These are phyloP conservation scores for Schizothecium vesticola DNA, from an alignment of 495 filamentous ascomycete species.

Conservation along the genomic window DNA sequence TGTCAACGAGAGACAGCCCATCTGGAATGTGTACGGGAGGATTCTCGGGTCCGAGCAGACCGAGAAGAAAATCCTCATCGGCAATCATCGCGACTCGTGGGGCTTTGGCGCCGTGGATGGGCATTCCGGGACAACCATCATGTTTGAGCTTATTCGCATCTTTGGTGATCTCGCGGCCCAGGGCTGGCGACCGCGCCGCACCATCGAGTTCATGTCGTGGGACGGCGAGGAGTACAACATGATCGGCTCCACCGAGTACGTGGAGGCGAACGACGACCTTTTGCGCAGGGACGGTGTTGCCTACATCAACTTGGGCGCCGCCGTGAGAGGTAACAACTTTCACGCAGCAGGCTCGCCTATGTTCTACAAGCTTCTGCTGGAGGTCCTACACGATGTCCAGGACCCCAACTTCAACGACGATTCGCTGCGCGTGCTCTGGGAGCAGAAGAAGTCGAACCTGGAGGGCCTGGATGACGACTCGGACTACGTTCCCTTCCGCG, in stretches of 20 bases:
- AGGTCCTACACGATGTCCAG: slow-evolving; percentile 62
- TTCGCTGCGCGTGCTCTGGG: slow-evolving; percentile 72
- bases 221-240: slow-evolving; percentile 90
- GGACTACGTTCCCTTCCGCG: slow-evolving; percentile 88
- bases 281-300: slow-evolving; percentile 69
- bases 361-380: slow-evolving; percentile 63
- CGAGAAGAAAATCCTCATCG: slow-evolving; percentile 83
- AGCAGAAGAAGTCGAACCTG: slow-evolving; percentile 56
- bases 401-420: slow-evolving; percentile 74
- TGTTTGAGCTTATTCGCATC: slow-evolving; percentile 79
- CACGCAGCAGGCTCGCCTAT: slow-evolving; percentile 72
- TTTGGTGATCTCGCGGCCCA: slow-evolving; percentile 67
- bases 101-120: slow-evolving; percentile 82
- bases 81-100: slow-evolving; percentile 93
- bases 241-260: slow-evolving; percentile 91
- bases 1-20: slow-evolving; percentile 71
- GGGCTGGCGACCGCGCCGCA: slow-evolving; percentile 88
- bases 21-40: slow-evolving; percentile 83
- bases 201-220: slow-evolving; percentile 94
- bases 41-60: slow-evolving; percentile 77
- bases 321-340: slow-evolving; percentile 68
- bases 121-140: slow-evolving; percentile 82
- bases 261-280: slow-evolving; percentile 81
- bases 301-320: slow-evolving; percentile 91
- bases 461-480: slow-evolving; percentile 72